phyloP scores from a whole-genome alignment of 2,329 filamentous ascomycete genomes.

The Colletotrichum magnum region DNA sequence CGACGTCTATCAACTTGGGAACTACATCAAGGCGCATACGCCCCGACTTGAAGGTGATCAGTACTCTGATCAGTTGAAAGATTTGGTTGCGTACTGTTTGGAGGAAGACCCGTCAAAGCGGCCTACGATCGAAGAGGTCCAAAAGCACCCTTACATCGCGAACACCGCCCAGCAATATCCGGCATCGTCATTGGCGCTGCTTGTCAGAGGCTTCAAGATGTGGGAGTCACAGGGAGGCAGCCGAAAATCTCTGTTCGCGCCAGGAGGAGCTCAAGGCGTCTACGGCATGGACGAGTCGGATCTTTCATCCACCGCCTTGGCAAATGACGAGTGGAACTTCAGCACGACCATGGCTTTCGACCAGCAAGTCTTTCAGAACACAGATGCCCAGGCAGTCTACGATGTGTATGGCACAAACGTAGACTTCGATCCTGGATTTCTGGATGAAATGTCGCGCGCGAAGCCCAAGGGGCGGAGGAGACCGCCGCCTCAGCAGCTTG shows the following conservation, averaged over 20 bases:
- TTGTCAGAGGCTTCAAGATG: constrained; percentile 80
- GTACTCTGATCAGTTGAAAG: constrained; percentile 78
- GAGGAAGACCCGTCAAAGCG: constrained; percentile 77
- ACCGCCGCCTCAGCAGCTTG: constrained; percentile 71
- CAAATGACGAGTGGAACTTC: constrained; percentile 77
- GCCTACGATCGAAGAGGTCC: constrained; percentile 78
- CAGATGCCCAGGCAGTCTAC: constrained; percentile 71
- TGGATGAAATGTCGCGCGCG: constrained; percentile 63
- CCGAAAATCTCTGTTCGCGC: constrained; percentile 74
- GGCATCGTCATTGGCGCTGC: constrained; percentile 71
- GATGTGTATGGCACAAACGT: constrained; percentile 73
- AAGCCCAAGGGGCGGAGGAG: constrained; percentile 68
- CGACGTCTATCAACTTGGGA: constrained; percentile 62
- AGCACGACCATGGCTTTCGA: constrained; percentile 77
- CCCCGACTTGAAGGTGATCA: constrained; percentile 80
- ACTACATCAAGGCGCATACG: constrained; percentile 71
- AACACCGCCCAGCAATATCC: constrained; percentile 76
- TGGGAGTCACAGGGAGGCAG: constrained; percentile 84
- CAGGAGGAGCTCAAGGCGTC: constrained; percentile 70
- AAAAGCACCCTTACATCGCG: constrained; percentile 78
- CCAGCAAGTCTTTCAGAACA: constrained; percentile 66
- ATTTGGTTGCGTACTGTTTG: constrained; percentile 81
- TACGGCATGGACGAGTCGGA: constrained; percentile 53
- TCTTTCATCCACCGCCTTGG: constrained; percentile 58
- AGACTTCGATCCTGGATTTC: constrained; percentile 62